These are phyloP conservation scores for Wakefieldia striispora DNA, from an alignment of 768 basidiomycete species.

Conservation along the genomic window DNA sequence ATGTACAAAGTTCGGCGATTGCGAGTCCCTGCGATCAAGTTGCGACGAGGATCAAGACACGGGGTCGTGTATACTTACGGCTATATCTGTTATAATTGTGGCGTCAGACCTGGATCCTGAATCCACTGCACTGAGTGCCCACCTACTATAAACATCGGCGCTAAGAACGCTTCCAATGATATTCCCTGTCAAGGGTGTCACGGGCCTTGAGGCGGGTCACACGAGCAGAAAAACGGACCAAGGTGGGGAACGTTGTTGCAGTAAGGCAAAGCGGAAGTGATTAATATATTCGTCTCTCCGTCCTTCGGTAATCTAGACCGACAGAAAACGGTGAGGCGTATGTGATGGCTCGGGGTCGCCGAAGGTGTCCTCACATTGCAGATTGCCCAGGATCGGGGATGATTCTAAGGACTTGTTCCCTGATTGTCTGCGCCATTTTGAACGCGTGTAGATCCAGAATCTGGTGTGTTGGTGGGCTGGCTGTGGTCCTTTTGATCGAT, in stretches of 20 bases:
- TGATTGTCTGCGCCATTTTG: slow-evolving; percentile 53
- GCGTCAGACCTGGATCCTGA: background rate
- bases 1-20: slow-evolving; percentile 91
- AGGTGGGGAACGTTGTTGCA: slow-evolving; percentile 98
- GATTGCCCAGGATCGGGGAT: slow-evolving; percentile 52
- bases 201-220: slow-evolving; percentile 1
- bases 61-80: slow-evolving; percentile 40
- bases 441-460: background rate
- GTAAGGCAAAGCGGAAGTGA: slow-evolving; percentile 95
- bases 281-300: slow-evolving; percentile 84
- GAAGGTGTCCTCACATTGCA: slow-evolving; percentile 39
- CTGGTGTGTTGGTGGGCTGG: background rate
- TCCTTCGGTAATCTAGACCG: slow-evolving; percentile 65
- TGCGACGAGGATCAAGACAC: background rate
- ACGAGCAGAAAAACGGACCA: slow-evolving; percentile 45
- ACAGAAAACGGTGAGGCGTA: background rate
- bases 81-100: slow-evolving; percentile 46
- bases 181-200: slow-evolving; percentile 50
- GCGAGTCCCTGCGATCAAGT: slow-evolving; percentile 46
- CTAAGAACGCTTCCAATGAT: slow-evolving; percentile 96
- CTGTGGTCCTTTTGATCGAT: slow-evolving; percentile 1
- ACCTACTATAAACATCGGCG: slow-evolving; percentile 96
- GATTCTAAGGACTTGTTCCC: slow-evolving; percentile 50
- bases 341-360: background rate
- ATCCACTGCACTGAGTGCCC: slow-evolving; percentile 29